phyloP scores from a whole-genome alignment of 2,329 filamentous ascomycete genomes.

The Penicillium sp. region DNA sequence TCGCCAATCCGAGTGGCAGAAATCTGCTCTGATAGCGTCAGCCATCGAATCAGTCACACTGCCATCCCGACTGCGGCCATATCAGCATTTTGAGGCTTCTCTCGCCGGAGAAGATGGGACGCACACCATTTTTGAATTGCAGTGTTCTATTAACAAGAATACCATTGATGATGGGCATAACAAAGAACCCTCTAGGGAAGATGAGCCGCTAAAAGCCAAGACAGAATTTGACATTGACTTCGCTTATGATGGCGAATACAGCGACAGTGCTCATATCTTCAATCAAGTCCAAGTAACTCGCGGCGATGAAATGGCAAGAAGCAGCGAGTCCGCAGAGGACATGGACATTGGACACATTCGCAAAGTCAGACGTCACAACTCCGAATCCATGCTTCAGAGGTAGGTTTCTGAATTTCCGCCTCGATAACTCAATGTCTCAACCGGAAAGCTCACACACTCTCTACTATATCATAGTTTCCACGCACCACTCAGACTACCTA shows the following conservation, averaged over 20 bases:
- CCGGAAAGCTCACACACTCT: not conserved
- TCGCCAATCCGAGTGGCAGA: slow-evolving; percentile 68
- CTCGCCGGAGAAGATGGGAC: slow-evolving; percentile 62
- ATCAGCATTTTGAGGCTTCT: slow-evolving; percentile 38
- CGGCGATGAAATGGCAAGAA: slow-evolving; percentile 19
- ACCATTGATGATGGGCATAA: slow-evolving; percentile 16
- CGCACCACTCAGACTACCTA: slow-evolving; percentile 61
- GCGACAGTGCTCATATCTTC: slow-evolving; percentile 32
- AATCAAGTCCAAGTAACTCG: slow-evolving; percentile 37
- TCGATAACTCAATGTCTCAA: slow-evolving; percentile 9
- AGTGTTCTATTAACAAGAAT: slow-evolving; percentile 56
- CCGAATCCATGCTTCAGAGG: slow-evolving; percentile 36
- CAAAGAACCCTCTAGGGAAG: slow-evolving; percentile 8
- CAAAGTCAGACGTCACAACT: slow-evolving; percentile 33
- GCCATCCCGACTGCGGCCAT: slow-evolving; percentile 57
- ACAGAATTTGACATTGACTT: slow-evolving; percentile 41
- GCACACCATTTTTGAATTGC: slow-evolving; percentile 71
- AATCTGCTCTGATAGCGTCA: slow-evolving; percentile 69
- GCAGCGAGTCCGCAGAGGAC: slow-evolving; percentile 12
- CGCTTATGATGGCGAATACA: slow-evolving; percentile 29
- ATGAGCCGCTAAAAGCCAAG: slow-evolving; percentile 20
- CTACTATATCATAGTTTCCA: slow-evolving; percentile 31
- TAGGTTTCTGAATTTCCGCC: slow-evolving; percentile 13
- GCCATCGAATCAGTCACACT: slow-evolving; percentile 76
- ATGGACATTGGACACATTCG: slow-evolving; percentile 29